Evolutionary conservation across 2,329 filamentous ascomycete species (phyloP).

Genomic region (Intubia oerlemansii): DNA sequence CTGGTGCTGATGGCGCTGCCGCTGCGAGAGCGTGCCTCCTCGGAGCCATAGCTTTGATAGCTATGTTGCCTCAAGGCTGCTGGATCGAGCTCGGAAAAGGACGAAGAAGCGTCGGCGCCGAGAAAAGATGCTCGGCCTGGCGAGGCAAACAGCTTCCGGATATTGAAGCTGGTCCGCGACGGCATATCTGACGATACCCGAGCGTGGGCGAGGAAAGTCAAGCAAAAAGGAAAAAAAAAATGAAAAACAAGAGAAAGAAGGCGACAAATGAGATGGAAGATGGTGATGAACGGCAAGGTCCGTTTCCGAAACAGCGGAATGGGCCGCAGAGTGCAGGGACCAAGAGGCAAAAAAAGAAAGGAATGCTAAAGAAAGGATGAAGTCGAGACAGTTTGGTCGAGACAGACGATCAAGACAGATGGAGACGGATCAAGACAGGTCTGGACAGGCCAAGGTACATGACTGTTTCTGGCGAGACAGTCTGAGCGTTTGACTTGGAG

Average conservation of each 20-base stretch:
- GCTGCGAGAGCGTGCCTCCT: no score
- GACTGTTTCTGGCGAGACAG: slow-evolving; percentile 4
- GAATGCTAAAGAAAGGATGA: neutral
- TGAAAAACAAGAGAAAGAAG: neutral
- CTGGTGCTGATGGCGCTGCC: no score
- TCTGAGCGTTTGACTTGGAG: neutral
- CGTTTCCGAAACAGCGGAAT: no score
- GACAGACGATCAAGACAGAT: no score
- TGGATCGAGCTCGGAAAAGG: no score
- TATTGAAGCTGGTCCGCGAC: slow-evolving; percentile 20
- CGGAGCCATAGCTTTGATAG: no score
- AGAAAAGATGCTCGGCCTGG: slow-evolving; percentile 8
- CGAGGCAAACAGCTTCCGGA: slow-evolving; percentile 20
- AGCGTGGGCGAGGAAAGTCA: neutral
- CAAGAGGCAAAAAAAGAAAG: neutral
- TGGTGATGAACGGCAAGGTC: no score
- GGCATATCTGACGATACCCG: slow-evolving; percentile 14
- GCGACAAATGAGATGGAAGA: no score
- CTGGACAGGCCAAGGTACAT: slow-evolving; percentile 3
- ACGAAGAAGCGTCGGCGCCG: no score
- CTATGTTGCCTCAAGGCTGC: no score
- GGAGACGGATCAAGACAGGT: no score
- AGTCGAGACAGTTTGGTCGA: neutral
- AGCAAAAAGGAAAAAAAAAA: neutral
- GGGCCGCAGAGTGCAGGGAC: no score